phyloP scores from a whole-genome alignment of 2,329 filamentous ascomycete genomes.

The Claviceps arundinis region DNA sequence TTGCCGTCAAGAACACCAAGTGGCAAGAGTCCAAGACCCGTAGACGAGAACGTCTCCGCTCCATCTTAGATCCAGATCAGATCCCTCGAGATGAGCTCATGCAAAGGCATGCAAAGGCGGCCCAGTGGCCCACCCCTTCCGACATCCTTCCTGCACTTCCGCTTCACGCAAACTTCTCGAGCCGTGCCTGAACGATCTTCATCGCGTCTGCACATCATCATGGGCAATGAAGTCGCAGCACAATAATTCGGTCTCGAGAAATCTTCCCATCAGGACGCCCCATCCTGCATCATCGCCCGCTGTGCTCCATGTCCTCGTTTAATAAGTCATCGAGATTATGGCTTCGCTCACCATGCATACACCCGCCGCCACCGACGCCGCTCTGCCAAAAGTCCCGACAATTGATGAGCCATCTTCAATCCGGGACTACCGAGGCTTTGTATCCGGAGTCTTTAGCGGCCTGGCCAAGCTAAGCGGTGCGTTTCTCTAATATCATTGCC shows the following conservation, averaged over 20 bases:
- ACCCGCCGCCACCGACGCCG: background rate
- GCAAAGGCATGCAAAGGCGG: too few relatives aligned
- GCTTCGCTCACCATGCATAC: background rate
- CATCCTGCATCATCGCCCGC: background rate
- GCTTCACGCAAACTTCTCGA: too few relatives aligned
- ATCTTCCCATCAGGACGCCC: background rate
- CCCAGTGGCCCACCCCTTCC: too few relatives aligned
- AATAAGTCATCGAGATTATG: background rate
- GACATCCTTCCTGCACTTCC: too few relatives aligned
- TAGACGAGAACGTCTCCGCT: too few relatives aligned
- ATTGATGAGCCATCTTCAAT: slow-evolving; percentile 5
- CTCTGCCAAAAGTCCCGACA: background rate
- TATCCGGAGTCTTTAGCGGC: slow-evolving; percentile 90
- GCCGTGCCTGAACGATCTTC: background rate
- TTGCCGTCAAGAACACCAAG: too few relatives aligned
- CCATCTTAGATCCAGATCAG: too few relatives aligned
- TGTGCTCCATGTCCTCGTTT: background rate
- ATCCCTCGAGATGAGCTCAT: too few relatives aligned
- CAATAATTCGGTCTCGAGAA: background rate
- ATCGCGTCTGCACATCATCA: background rate
- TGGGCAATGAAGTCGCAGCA: background rate
- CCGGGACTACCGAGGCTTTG: slow-evolving; percentile 80
- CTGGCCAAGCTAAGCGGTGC: slow-evolving; percentile 77
- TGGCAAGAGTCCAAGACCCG: too few relatives aligned
- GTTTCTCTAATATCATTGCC: slow-evolving; percentile 10